These are phyloP conservation scores for Paraphaeosphaeria sporulosa DNA, from an alignment of 2,329 filamentous ascomycete genomes.

Conservation along the genomic window DNA sequence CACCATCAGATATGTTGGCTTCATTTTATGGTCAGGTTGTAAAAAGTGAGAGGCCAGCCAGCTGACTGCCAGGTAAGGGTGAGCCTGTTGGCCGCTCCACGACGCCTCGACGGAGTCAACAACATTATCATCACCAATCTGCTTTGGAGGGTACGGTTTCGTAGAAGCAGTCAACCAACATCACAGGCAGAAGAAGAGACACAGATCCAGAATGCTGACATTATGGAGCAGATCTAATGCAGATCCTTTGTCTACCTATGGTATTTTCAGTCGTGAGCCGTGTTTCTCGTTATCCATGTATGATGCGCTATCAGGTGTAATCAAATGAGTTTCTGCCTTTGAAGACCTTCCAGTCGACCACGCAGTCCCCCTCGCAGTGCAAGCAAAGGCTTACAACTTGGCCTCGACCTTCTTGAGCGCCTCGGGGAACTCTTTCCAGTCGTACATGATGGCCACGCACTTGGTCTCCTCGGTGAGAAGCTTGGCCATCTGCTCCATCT, in stretches of 20 bases:
- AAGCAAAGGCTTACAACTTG: slow-evolving; percentile 36
- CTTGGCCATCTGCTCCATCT: slow-evolving; percentile 59
- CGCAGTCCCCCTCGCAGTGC: background rate
- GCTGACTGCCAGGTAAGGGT: background rate
- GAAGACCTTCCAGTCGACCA: slow-evolving; percentile 4
- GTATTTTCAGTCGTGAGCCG: slow-evolving; percentile 1
- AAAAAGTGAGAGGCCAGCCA: too few species aligned
- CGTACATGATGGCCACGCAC: slow-evolving; percentile 58
- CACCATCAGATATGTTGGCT: too few species aligned
- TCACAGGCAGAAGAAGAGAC: background rate
- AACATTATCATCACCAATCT: background rate
- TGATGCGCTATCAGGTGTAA: slow-evolving; percentile 4
- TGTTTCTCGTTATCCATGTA: slow-evolving; percentile 10
- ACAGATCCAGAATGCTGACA: slow-evolving; percentile 2
- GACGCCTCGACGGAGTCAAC: background rate
- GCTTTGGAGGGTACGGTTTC: background rate
- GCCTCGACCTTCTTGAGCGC: slow-evolving; percentile 58
- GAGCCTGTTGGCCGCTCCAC: background rate
- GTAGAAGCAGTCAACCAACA: background rate
- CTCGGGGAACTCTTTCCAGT: slow-evolving; percentile 61
- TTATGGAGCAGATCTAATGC: slow-evolving; percentile 4
- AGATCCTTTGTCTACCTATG: slow-evolving; percentile 11
- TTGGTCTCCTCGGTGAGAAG: slow-evolving; percentile 58
- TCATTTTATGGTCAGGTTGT: too few species aligned
- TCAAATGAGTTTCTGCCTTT: background rate